Conservation (phyloP, 2,329 filamentous ascomycete genomes). For the Sclerotinia minor region DNA sequence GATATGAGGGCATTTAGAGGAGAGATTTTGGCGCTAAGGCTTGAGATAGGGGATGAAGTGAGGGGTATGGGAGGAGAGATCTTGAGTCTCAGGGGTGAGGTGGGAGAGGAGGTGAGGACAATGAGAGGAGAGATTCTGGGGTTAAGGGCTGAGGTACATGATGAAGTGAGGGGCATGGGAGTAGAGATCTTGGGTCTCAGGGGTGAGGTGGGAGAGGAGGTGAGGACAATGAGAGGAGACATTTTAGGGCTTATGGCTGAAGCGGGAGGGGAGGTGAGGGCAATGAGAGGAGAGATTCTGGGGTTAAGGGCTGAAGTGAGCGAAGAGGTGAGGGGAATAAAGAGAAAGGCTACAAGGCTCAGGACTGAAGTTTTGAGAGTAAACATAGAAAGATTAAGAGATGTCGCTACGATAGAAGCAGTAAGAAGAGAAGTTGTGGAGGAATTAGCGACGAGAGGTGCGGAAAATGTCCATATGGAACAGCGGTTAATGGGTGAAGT, state of each 20-base stretch:
- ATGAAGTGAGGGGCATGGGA: too few species aligned
- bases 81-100: too few species aligned
- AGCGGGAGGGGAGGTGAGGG: not conserved
- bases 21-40: too few species aligned
- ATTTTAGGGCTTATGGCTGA: not conserved
- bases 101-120: too few species aligned
- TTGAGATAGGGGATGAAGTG: too few species aligned
- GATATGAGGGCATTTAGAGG: too few species aligned
- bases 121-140: too few species aligned
- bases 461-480: not conserved
- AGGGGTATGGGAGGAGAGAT: too few species aligned
- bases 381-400: not conserved
- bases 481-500: not conserved
- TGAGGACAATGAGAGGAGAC: not conserved
- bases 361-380: not conserved
- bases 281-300: not conserved
- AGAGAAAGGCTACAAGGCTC: not conserved
- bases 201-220: not conserved
- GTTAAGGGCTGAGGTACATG: too few species aligned
- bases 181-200: too few species aligned
- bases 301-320: not conserved
- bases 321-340: not conserved
- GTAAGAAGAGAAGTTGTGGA: constrained; percentile 14
- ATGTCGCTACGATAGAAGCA: not conserved
- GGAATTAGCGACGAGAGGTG: not conserved